Conservation (phyloP, 805 yeast species). For the Groenewaldozyma salmanticensis region DNA sequence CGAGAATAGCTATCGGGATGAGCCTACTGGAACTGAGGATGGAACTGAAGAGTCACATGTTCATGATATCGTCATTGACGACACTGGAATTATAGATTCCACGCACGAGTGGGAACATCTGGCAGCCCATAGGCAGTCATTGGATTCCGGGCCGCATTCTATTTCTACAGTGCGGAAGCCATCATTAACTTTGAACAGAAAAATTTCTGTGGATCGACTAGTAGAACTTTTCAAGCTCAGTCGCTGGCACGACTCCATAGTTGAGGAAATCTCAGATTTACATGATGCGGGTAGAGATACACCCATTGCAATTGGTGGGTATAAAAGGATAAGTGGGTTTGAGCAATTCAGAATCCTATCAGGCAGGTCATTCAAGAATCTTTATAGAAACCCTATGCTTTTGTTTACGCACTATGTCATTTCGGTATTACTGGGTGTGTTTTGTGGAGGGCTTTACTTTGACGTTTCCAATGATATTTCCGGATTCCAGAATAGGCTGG, state of each 20-base stretch:
- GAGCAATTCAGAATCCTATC: conserved; percentile 67
- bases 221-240: conserved; percentile 24
- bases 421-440: conserved; percentile 65
- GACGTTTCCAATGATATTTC: conserved; percentile 79
- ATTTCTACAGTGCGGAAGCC: neutral
- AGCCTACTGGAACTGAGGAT: conserved; percentile 14
- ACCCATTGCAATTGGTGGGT: conserved; percentile 9
- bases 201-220: conserved; percentile 20
- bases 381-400: conserved; percentile 87
- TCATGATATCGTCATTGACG: neutral
- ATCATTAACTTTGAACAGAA: neutral
- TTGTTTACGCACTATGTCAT: conserved; percentile 74
- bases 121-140: conserved; percentile 70
- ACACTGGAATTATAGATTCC: conserved; percentile 32
- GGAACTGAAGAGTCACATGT: conserved; percentile 1
- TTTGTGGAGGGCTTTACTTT: conserved; percentile 81
- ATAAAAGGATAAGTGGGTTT: conserved; percentile 46
- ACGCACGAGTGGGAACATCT: conserved; percentile 82
- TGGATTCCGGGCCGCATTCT: conserved; percentile 1
- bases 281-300: conserved; percentile 3
- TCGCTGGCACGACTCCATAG: conserved; percentile 17
- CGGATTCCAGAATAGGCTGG: conserved; percentile 93
- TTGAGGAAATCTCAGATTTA: conserved; percentile 5
- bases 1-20: no score
- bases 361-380: conserved; percentile 82